Conservation (phyloP, 768 basidiomycete genomes). For the Russula emetica region DNA sequence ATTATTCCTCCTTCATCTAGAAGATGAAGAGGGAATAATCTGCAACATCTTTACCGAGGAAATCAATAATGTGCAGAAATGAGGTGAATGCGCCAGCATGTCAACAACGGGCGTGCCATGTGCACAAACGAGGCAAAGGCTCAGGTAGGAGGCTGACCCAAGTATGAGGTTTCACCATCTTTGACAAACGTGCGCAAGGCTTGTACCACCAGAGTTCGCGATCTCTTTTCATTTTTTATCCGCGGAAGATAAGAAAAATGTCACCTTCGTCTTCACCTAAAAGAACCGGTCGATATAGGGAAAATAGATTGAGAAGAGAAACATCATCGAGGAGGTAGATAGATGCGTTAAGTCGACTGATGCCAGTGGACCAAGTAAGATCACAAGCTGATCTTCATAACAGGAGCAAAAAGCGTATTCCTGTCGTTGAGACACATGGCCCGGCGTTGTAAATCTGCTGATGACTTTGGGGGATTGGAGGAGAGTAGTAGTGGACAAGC, state of each 20-base stretch:
- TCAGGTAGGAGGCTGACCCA: background rate
- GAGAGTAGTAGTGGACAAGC: no score
- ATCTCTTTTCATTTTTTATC: background rate
- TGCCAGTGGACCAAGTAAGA: background rate
- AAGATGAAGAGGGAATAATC: no score
- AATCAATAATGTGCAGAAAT: background rate
- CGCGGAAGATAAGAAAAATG: background rate
- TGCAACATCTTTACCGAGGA: background rate
- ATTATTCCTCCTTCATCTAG: background rate
- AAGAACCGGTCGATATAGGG: background rate
- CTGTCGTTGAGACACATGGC: background rate
- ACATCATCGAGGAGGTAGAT: background rate
- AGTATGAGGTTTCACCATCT: background rate
- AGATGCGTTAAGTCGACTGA: background rate
- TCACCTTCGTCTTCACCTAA: no score
- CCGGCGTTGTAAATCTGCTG: no score
- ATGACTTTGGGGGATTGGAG: background rate
- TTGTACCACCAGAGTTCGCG: background rate
- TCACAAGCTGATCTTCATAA: background rate
- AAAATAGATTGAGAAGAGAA: background rate
- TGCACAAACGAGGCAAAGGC: background rate
- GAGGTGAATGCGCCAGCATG: slow-evolving; percentile 2
- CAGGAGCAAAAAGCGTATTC: background rate
- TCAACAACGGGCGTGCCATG: background rate
- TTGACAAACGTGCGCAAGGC: background rate